Conservation (phyloP, 2,329 filamentous ascomycete species). For the Sarocladium brachiariae region DNA sequence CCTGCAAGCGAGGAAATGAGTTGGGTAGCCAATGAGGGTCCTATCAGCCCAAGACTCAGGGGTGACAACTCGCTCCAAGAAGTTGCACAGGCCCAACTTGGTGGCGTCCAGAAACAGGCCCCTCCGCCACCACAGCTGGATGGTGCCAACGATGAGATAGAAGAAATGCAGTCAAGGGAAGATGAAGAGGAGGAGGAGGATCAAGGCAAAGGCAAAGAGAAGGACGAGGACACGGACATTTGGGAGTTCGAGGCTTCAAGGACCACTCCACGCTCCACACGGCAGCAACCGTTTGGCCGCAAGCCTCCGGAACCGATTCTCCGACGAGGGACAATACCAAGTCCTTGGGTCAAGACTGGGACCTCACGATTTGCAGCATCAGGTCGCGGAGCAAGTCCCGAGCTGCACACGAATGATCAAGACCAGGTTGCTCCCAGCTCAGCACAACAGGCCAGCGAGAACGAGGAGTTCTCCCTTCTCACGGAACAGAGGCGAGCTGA, state of each 20-base stretch:
- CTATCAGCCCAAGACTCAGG: conserved; percentile 28
- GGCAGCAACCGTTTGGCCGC: conserved; percentile 24
- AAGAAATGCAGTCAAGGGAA: neutral
- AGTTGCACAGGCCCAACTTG: conserved; percentile 15
- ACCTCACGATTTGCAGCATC: neutral
- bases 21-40: conserved; percentile 33
- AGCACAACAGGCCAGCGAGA: conserved; percentile 15
- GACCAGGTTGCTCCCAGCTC: neutral
- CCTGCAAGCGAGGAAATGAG: conserved; percentile 34
- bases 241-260: conserved; percentile 51
- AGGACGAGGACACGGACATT: conserved; percentile 42
- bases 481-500: conserved; percentile 20
- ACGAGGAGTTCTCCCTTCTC: conserved; percentile 40
- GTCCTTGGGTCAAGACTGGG: conserved; percentile 24
- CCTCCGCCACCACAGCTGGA: neutral
- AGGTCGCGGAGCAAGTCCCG: neutral
- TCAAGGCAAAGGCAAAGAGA: conserved; percentile 12
- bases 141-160: neutral
- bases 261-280: conserved; percentile 30
- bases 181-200: conserved; percentile 18
- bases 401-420: neutral
- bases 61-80: conserved; percentile 28
- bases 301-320: conserved; percentile 16
- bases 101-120: neutral
- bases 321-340: conserved; percentile 24